Percentiles rank a stretch among this genome's conserved stretches.
Conservation (phyloP, 2,329 filamentous ascomycete species). For the Neospermospora avenae region DNA sequence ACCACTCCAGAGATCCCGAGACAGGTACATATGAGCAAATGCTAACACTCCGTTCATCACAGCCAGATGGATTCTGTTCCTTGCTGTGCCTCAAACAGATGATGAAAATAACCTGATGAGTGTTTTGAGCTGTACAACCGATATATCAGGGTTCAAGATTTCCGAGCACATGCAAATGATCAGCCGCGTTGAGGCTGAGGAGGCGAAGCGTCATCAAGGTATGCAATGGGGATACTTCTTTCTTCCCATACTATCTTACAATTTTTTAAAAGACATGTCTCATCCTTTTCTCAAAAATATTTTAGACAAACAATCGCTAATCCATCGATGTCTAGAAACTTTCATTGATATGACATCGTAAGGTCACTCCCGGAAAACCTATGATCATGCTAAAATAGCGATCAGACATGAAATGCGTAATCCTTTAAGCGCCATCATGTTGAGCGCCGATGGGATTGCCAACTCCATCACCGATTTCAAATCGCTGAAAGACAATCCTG, state of each 20-base stretch:
- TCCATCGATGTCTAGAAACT: too few relatives aligned
- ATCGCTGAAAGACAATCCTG: slow-evolving; percentile 13
- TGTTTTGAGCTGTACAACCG: slow-evolving; percentile 67
- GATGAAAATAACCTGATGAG: slow-evolving; percentile 61
- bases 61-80: slow-evolving; percentile 65
- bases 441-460: slow-evolving; percentile 71
- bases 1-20: too few relatives aligned
- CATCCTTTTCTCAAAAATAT: too few relatives aligned
- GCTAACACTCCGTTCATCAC: too few relatives aligned
- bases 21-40: too few relatives aligned
- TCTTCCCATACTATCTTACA: too few relatives aligned
- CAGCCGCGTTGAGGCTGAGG: slow-evolving; percentile 74
- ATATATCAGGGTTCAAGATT: slow-evolving; percentile 81
- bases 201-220: slow-evolving; percentile 69
- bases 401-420: slow-evolving; percentile 69
- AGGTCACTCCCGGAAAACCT: neutral
- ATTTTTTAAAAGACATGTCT: too few relatives aligned
- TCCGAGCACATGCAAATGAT: slow-evolving; percentile 75
- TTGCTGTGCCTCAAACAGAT: slow-evolving; percentile 61
- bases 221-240: too few relatives aligned
- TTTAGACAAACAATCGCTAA: too few relatives aligned
- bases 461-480: slow-evolving; percentile 42
- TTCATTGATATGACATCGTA: slow-evolving; percentile 66
- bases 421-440: slow-evolving; percentile 68
- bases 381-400: neutral